Conservation (phyloP, 1,139 yeast genomes). For the Suhomyces choctaworum region DNA sequence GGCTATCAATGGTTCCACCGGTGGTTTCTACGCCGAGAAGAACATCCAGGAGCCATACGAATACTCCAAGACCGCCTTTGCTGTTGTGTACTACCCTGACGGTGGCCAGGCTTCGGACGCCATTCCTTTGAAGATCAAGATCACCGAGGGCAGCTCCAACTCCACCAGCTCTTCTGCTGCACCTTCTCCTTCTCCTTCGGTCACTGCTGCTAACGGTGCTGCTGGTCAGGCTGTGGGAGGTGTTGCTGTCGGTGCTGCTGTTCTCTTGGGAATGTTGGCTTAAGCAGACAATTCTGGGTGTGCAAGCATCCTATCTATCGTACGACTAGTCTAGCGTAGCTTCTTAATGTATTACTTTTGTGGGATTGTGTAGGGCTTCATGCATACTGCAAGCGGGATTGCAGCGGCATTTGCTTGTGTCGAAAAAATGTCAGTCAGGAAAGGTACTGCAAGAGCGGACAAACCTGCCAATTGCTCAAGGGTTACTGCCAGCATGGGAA, state of each 20-base stretch:
- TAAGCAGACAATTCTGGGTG: constrained; percentile 1
- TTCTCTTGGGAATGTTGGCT: constrained; percentile 13
- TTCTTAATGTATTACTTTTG: too few relatives aligned
- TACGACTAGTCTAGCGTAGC: too few relatives aligned
- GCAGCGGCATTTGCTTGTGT: too few relatives aligned
- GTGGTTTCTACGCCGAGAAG: constrained; percentile 41
- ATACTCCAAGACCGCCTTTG: constrained; percentile 32
- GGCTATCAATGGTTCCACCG: constrained; percentile 29
- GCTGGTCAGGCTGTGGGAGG: constrained; percentile 15
- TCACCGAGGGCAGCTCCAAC: constrained; percentile 2
- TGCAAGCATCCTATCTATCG: too few relatives aligned
- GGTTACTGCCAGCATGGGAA: too few relatives aligned
- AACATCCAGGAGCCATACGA: constrained; percentile 43
- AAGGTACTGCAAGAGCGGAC: too few relatives aligned
- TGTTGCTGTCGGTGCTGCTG: constrained; percentile 17
- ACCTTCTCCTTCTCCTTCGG: constrained; percentile 11
- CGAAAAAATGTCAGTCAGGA: too few relatives aligned
- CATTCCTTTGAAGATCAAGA: constrained; percentile 21
- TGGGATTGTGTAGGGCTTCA: too few relatives aligned
- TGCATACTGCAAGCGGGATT: too few relatives aligned
- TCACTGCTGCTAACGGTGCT: constrained; percentile 15
- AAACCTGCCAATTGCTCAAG: too few relatives aligned
- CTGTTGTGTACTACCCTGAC: constrained; percentile 20
- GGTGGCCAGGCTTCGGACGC: constrained; percentile 21
- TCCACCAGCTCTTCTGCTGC: constrained; percentile 9